Conservation (phyloP, 2,329 filamentous ascomycete species). For the Sarocladium brachiariae region DNA sequence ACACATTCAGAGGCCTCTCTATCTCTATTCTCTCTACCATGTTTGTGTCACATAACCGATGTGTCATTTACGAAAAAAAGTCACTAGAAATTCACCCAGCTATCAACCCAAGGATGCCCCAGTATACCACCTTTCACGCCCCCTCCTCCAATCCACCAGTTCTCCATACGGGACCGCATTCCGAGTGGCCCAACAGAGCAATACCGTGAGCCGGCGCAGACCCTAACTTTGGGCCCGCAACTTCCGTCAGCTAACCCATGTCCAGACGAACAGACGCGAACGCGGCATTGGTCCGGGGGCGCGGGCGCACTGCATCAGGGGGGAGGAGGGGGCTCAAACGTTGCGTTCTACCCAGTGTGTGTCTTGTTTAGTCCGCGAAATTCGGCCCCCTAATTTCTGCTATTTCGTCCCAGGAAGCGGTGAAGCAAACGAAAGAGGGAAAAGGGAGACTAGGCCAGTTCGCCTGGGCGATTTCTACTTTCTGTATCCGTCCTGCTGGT, state of each 20-base stretch:
- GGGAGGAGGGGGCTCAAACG: slow-evolving; percentile 9
- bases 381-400: background rate
- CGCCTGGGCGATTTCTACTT: background rate
- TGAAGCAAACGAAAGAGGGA: background rate
- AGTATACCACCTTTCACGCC: background rate
- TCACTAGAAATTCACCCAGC: background rate
- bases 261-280: background rate
- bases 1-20: too few relatives aligned
- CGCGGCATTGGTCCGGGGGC: slow-evolving; percentile 5
- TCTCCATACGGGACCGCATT: slow-evolving; percentile 2
- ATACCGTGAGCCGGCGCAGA: background rate
- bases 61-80: background rate
- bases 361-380: background rate
- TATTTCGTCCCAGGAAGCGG: background rate
- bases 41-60: background rate
- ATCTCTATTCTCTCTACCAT: too few relatives aligned
- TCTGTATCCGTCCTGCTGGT: background rate
- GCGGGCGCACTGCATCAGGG: slow-evolving; percentile 2
- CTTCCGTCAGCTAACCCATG: background rate
- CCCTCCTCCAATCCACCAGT: background rate
- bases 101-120: background rate
- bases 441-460: background rate
- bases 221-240: background rate
- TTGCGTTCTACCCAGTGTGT: background rate
- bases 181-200: slow-evolving; percentile 9